Base-by-base conservation (phyloP, 148 eudicot genomes). In the Polygonum aviculare region DNA sequence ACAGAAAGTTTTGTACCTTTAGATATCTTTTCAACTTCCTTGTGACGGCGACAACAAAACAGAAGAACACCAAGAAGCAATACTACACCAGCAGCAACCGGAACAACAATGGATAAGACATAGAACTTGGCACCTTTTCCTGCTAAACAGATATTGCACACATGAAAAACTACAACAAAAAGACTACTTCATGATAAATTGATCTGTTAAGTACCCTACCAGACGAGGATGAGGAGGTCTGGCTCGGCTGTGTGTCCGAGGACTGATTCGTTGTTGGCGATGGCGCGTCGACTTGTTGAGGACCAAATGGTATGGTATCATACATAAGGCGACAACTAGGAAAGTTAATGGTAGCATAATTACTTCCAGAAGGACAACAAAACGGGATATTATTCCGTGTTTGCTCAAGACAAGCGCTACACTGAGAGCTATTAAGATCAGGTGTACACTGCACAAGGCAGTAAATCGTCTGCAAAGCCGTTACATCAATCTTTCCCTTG, bases 361-460 rank as follows among this genome's bases (percentile, higher is more conserved):
- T 12, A 9, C 67, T 60, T 12, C 67, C 67, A 8, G 38, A 60
- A 2, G 9, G 4, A 60, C 67, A 60, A 26, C 67, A 60, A 22
- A 8, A 1, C 4, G 36, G 36, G 2, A 60, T 60, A 22, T 2
- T 8, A 4, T 0, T 9, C 3, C 67, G 38, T 2, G 67, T 35
- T 8, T 0, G 0, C 2, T 38, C 4, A 7, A 69, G 73, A n/a
- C 73, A 69, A 0, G 5, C 2, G 0, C 39, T 2, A 12, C 73
- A 69, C 48, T 36, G 44, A 9, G 48, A 38, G 16, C 73, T 41
- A 41, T 38, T 18, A 5, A 41, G 48, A 26, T 69, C 73, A 5
- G 73, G 73, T 3, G 47, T 69, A 69, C 73, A 69, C 73, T 69
- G 73, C 73, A 39, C 73, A 9, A 69, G 14, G 44, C 73, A 36